Base-by-base conservation (phyloP, 176 grass and related monocot genomes). In the Triticum timopheevii region DNA sequence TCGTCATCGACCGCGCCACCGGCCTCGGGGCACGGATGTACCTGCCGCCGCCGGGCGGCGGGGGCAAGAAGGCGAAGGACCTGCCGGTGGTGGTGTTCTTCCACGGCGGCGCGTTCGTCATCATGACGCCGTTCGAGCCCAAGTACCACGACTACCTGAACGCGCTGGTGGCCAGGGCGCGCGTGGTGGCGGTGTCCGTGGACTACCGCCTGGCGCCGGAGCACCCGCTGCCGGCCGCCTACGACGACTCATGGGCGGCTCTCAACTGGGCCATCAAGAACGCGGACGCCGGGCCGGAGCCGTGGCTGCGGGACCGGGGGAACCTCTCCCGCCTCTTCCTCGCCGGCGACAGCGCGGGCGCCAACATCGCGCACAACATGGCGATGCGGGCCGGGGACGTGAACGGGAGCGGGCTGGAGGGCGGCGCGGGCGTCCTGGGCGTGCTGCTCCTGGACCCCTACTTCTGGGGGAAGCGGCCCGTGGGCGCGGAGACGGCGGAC, bases 151-250 rank as follows among this genome's bases (percentile, higher is more conserved):
- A 82, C 65, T 94, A 91, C 85, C 84, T 97, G 2, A 94, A 94
- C 82, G 27, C 61, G 10, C 84, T 97, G 23, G 76, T 86, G 15
- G 79, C 88, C 7, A 83, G 84, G 80, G 92, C 92, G 76, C 65
- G 86, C 38, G 86, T 90, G 10, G 65, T 97, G 69, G 86, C 80
- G 36, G 94, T 97, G 79, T 97, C 94, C 67, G 92, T 97, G 31
- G 89, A 97, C 64, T 97, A 97, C 92, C 90, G 95, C 82, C 92
- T 92, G 3, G 92, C 84, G 67, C 95, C 92, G 61, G 92, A 97
- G 90, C 86, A 94, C 83, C 88, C 82, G 70, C 77, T 94, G 3
- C 95, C 95, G 10, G n/a, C 84, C 15, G 90, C 95, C 52, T 97
- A 97, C 85, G 77, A 92, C 13, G 95, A 97, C 90, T 92, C 95